phyloP scores from a whole-genome alignment of 1,284 basidiomycete genomes.

The Ustilago bromivora region DNA sequence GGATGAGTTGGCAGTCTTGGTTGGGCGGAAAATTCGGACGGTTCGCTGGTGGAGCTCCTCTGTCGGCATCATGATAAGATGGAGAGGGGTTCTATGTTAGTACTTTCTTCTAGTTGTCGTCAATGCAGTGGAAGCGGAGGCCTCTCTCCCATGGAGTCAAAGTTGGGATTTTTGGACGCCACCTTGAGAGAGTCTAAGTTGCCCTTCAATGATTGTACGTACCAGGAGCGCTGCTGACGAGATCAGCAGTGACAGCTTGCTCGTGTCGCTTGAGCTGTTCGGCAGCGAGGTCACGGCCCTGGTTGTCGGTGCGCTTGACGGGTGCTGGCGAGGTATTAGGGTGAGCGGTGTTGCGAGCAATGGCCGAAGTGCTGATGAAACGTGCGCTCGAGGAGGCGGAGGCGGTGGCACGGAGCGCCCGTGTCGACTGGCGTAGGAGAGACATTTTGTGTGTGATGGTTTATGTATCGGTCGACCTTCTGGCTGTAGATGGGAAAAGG shows the following conservation, averaged over 20 bases:
- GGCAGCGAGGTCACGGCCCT: constrained; percentile 51
- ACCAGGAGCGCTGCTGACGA: constrained; percentile 61
- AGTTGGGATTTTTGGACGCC: neutral
- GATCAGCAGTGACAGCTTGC: constrained; percentile 50
- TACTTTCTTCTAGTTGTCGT: neutral
- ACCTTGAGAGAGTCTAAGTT: neutral
- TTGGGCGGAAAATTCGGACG: constrained; percentile 92
- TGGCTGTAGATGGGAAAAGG: constrained; percentile 6
- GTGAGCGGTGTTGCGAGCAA: constrained; percentile 33
- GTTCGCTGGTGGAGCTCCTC: constrained; percentile 85
- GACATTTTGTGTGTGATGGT: constrained; percentile 24
- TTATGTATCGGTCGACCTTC: constrained; percentile 11
- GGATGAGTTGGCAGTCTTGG: constrained; percentile 95
- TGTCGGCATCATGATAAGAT: constrained; percentile 66
- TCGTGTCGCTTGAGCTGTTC: constrained; percentile 57
- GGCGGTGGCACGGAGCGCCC: constrained; percentile 43
- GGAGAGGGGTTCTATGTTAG: neutral
- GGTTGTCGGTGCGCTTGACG: constrained; percentile 29
- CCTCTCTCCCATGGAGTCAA: neutral
- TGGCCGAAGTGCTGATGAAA: constrained; percentile 43
- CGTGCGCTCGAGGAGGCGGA: constrained; percentile 39
- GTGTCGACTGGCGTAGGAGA: constrained; percentile 41
- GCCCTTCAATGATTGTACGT: constrained; percentile 12
- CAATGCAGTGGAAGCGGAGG: neutral
- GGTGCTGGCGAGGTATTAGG: constrained; percentile 48